Percentiles rank a stretch among this genome's conserved stretches.
Conservation (phyloP, 1,284 basidiomycete species). For the Rhodotorula sp. region DNA sequence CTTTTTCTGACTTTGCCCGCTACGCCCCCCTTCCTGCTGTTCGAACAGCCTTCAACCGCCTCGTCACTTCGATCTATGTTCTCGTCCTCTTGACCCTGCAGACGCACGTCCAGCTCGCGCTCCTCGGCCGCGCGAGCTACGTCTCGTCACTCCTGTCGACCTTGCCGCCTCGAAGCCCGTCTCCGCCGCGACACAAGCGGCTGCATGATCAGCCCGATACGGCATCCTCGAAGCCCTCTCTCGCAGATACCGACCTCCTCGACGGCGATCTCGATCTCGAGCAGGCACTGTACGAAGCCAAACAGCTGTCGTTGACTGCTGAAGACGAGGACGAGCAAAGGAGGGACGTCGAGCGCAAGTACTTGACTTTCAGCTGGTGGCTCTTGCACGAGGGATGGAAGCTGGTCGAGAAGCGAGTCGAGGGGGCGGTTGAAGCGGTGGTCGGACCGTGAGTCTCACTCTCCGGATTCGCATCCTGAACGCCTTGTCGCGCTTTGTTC, state of each 20-base stretch:
- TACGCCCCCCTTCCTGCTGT: not conserved
- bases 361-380: slow-evolving; percentile 87
- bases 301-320: slow-evolving; percentile 45
- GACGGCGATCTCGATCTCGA: slow-evolving; percentile 39
- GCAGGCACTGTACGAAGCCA: slow-evolving; percentile 22
- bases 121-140: slow-evolving; percentile 80
- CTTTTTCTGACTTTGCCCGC: not conserved
- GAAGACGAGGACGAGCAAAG: slow-evolving; percentile 48
- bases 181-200: slow-evolving; percentile 66
- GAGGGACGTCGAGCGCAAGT: slow-evolving; percentile 67
- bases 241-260: not conserved
- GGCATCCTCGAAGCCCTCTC: not conserved
- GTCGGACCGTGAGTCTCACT: slow-evolving; percentile 65
- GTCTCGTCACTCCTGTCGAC: slow-evolving; percentile 62
- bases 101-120: slow-evolving; percentile 75
- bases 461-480: not conserved
- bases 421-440: slow-evolving; percentile 71
- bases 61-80: slow-evolving; percentile 79
- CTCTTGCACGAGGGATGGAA: slow-evolving; percentile 85
- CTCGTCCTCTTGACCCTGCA: slow-evolving; percentile 75
- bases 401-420: slow-evolving; percentile 69
- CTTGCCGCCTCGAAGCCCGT: slow-evolving; percentile 18
- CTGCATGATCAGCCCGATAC: slow-evolving; percentile 58
- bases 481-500: not conserved
- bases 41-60: slow-evolving; percentile 70